Evolutionary conservation across 176 grass and related monocot genomes (phyloP).

Genomic region (Hordeum marinum): DNA sequence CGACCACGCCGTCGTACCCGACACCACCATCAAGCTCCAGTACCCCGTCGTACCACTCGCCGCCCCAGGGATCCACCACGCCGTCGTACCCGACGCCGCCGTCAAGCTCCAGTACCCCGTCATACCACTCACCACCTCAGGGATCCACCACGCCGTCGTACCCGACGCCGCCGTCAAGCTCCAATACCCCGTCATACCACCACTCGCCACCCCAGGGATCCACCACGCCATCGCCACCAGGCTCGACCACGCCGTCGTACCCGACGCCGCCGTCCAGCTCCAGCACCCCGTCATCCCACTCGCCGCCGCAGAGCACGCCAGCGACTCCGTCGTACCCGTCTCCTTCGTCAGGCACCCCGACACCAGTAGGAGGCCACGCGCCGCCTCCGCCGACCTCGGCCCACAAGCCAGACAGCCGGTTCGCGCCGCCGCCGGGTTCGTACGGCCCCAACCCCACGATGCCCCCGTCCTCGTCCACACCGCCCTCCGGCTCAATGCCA

Average conservation of each 20-base stretch:
- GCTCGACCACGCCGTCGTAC: conserved; percentile 18
- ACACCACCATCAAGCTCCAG: conserved; percentile 7
- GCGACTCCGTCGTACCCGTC: neutral
- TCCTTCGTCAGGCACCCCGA: neutral
- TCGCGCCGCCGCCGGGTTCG: conserved; percentile 31
- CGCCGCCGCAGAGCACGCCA: neutral
- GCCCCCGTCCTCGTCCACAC: conserved; percentile 15
- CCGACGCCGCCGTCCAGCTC: neutral
- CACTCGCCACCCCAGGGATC: neutral
- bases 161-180: neutral
- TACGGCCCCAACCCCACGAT: conserved; percentile 12
- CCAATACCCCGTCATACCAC: conserved; percentile 14
- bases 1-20: neutral
- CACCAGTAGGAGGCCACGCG: neutral
- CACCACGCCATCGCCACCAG: neutral
- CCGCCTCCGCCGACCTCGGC: conserved; percentile 51
- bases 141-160: neutral
- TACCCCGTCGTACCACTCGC: neutral
- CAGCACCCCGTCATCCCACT: conserved; percentile 7
- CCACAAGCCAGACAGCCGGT: conserved; percentile 40
- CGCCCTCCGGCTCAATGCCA: conserved; percentile 17
- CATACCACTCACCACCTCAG: neutral
- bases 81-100: conserved; percentile 20
- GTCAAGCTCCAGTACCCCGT: neutral
- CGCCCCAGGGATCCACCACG: neutral